phyloP scores from a whole-genome alignment of 208 protist species.

The Trypanosomatidae sp. region DNA sequence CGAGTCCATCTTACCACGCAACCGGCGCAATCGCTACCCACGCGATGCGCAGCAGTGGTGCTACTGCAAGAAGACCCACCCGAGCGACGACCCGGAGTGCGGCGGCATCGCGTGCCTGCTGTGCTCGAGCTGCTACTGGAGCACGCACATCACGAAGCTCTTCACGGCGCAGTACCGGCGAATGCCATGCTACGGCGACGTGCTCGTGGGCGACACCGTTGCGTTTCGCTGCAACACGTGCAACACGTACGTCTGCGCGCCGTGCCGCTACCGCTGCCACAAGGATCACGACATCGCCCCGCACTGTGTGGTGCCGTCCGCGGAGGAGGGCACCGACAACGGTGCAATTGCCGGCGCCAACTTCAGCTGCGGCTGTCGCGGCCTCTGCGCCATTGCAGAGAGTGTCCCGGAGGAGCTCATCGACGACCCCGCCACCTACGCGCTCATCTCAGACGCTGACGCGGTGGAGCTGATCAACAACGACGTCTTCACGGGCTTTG shows the following conservation, averaged over 20 bases:
- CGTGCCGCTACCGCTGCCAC: conserved; percentile 85
- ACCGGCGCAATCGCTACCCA: conserved; percentile 78
- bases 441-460: conserved; percentile 24
- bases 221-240: conserved; percentile 75
- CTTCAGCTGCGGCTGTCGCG: conserved; percentile 84
- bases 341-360: conserved; percentile 26
- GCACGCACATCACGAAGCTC: too few relatives aligned
- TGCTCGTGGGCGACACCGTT: too few relatives aligned
- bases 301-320: conserved; percentile 37
- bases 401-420: conserved; percentile 39
- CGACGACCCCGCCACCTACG: too few relatives aligned
- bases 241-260: conserved; percentile 64
- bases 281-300: too few relatives aligned
- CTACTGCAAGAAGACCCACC: conserved; percentile 67
- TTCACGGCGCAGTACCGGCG: too few relatives aligned
- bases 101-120: conserved; percentile 78
- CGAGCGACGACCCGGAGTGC: conserved; percentile 60
- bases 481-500: conserved; percentile 79
- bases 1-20: conserved; percentile 49
- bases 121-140: conserved; percentile 81
- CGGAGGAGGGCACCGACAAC: conserved; percentile 55
- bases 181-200: conserved; percentile 83
- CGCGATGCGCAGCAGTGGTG: conserved; percentile 70
- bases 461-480: conserved; percentile 69
- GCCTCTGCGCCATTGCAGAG: conserved; percentile 61